Conservation (phyloP, 768 basidiomycete genomes). For the Porpolomopsis calyptriformis region DNA sequence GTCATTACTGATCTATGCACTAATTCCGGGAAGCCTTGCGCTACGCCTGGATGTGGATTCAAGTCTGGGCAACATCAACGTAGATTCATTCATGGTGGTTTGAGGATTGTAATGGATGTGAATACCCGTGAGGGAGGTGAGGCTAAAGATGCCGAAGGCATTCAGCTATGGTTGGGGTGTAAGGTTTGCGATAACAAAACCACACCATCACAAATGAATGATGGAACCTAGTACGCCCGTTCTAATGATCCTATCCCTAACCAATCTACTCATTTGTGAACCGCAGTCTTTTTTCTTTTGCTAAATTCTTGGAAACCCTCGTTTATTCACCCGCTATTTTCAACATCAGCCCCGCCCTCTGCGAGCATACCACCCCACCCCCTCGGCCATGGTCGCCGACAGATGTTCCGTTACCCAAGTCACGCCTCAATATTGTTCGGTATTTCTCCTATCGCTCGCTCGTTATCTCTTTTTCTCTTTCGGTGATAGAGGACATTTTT, state of each 20-base stretch:
- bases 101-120: slow-evolving; percentile 22
- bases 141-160: slow-evolving; percentile 12
- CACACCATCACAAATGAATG: slow-evolving; percentile 26
- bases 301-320: slow-evolving; percentile 47
- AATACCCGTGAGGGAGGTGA: slow-evolving; percentile 8
- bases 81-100: slow-evolving; percentile 31
- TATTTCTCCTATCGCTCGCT: slow-evolving; percentile 12
- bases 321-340: slow-evolving; percentile 34
- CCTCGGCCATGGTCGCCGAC: slow-evolving; percentile 5
- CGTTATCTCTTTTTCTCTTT: slow-evolving; percentile 35
- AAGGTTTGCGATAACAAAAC: slow-evolving; percentile 33
- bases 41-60: slow-evolving; percentile 23
- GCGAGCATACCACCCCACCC: slow-evolving; percentile 35
- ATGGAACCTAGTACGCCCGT: slow-evolving; percentile 43
- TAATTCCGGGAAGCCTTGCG: slow-evolving; percentile 27
- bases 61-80: slow-evolving; percentile 34
- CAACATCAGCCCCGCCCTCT: slow-evolving; percentile 28
- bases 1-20: slow-evolving; percentile 24
- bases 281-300: slow-evolving; percentile 41
- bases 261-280: slow-evolving; percentile 1
- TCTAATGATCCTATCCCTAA: not conserved
- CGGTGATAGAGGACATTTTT: slow-evolving; percentile 43
- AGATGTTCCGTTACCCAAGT: slow-evolving; percentile 15
- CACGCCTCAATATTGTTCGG: slow-evolving; percentile 33
- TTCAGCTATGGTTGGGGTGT: slow-evolving; percentile 43